Base-by-base conservation (phyloP, 306 rosid genomes). In the Fragaria nilgerrensis region DNA sequence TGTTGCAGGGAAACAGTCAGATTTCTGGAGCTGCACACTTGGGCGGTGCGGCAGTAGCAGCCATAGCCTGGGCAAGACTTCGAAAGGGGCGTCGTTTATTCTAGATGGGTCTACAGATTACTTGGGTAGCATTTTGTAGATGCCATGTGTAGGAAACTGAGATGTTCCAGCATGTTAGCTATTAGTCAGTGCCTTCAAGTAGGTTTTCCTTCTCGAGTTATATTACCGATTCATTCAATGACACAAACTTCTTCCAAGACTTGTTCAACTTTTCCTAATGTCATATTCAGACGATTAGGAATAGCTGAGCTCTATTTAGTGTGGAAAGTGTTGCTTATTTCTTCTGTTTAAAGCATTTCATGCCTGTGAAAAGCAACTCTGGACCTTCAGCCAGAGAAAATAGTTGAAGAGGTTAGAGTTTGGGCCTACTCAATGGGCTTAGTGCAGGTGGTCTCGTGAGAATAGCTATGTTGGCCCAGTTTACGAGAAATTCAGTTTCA, bases 31-130 rank as follows among this genome's bases (percentile, higher is more conserved):
- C 98, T 75, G 89, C 93, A 19, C 97, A 92, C 81, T 84, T 95
- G 78, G 98, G 97, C 7, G 98, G 98, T 71, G 92, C 93, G 12
- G 91, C 87, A 48, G 97, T 90, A 78, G 98, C 97, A 67, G 97
- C 97, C 81, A 34, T 89, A 63, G 88, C 96, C 37, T 92, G 97
- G 97, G 88, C 89, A 16, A 70, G 87, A 75, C 37, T 90, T 75
- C 86, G 97, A 65, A 90, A n/a, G 85, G 89, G 96, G 68, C 87
- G 93, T 70, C 88, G 92, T 83, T 92, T 82, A 84, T 58, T 44
- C 1, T 22, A 41, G 48, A 3, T 3, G 19, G 25, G 52, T 61
- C 67, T 61, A 44, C 66, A 36, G 48, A 76, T 73, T 32, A 47
- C 47, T 11, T 36, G 0, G 10, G 29, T 32, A 37, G 13, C 76